Evolutionary conservation across 768 basidiomycete genomes (phyloP), one percentile per base, ranked within the genome.

Genomic region (Arthromyces matolae): DNA sequence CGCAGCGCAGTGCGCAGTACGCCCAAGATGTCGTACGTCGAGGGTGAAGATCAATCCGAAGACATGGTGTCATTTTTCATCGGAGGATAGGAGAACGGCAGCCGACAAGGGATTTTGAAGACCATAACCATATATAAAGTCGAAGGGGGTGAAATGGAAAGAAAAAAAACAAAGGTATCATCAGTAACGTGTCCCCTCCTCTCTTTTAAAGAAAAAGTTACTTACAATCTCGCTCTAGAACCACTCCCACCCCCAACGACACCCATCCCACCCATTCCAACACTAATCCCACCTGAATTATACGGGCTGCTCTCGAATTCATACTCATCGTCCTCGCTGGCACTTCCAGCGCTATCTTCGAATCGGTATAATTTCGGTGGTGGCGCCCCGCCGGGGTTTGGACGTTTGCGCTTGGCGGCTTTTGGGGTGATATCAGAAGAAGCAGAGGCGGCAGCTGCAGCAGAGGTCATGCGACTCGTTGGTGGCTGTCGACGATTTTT

Each of bases 181-280:
- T 60, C 52, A 60, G 50, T 27, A 55, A 57, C 42, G 20, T 18
- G 29, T 50, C 22, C 45, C 16, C 42, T 16, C 27, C 16, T 28
- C 16, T 28, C 48, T 42, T 19, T 31, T 47, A 45, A 44, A 34
- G 13, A 39, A 40, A 45, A 45, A 34, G 45, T 24, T 13, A 70
- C 70, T 70, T 59, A 76, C 76, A 69, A 61, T 64, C 72, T 64
- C 25, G 55, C 53, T 50, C 63, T 65, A 23, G 65, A 55, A 35
- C 60, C 64, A 38, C 57, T 58, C 24, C 65, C 64, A 38, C 57
- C 58, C 24, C 65, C 65, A 16, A 57, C 53, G 2, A 73, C 70
- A 20, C 73, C 73, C 40, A 78, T 56, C 3, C 74, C 76, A 45
- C 64, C 71, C 59, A 75, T 64, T 10, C 76, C 77, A 13, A 79